Base-by-base conservation (phyloP, 768 basidiomycete genomes). In the Kwoniella heveanensis region DNA sequence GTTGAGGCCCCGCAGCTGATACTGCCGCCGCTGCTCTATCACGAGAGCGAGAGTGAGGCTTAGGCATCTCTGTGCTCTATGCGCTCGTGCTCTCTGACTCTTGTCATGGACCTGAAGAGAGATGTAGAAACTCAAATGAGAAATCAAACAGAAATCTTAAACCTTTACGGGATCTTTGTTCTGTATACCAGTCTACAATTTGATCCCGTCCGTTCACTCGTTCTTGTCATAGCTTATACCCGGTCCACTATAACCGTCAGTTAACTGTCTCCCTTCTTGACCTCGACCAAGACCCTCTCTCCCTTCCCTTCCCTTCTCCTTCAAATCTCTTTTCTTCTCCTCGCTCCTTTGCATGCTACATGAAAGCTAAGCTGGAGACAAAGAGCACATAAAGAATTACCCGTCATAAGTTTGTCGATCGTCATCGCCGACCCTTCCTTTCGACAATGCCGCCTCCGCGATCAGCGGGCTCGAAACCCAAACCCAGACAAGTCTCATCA, bases 181-280 rank as follows among this genome's bases (percentile, higher is more conserved):
- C 15, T 49, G 8, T 25, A 26, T 60, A 39, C 19, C 52, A 19
- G 36, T 15, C n/a, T 24, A 15, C 49, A 57, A 56, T 27, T 62
- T 62, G 65, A 61, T 57, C 30, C 60, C 60, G 65, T 66, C 54
- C 22, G 19, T 29, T 27, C 27, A 19, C 36, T 21, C 17, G 10
- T 2, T 57, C 48, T 0, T n/a, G n/a, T 26, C 13, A 24, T 30
- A 44, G 10, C 15, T 7, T 44, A 9, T 9, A 17, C 39, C 39
- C 8, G 39, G 39, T 8, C 3, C 32, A 36, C 7, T 6, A 7
- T 13, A 6, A 6, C 13, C 32, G 32, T 7, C 13, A 36, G 13
- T 36, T 13, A 36, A 36, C 32, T 36, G n/a, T n/a, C 50, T 60
- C 37, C 36, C 44, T 26, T 46, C 44, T 44, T 57, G 44, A 22